Base-by-base conservation (phyloP, 305 asterid genomes). In the Fraxinus dipetala region DNA sequence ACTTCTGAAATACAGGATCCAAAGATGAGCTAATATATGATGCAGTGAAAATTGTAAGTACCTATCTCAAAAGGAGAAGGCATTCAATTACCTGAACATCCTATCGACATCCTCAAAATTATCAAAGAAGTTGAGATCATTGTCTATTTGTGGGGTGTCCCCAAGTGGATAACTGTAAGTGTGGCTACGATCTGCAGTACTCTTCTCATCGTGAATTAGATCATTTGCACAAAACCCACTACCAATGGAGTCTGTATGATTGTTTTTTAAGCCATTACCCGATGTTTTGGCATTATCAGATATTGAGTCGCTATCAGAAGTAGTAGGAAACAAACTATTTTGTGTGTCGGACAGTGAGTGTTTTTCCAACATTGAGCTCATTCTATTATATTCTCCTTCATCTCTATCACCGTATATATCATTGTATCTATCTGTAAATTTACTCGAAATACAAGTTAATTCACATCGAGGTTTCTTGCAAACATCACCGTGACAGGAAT, bases 61-160 rank as follows among this genome's bases (percentile, higher is more conserved):
- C 35, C 43, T 8, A 59, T 51, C 45, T 28, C 51, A 51, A 83
- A 76, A 48, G 43, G 63, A 72, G 77, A 75, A 79, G 72, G 26
- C 76, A 28, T 79, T 72, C 34, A 73, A 74, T 87, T 92, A 93
- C 98, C 97, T 88, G 76, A 94, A 90, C 90, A 94, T 91, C 85
- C 85, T 85, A 85, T 92, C 98, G 63, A 93, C 92, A 85, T 91
- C 98, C 65, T 94, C 98, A 77, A 94, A 93, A 79, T 85, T 86
- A 78, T 82, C 92, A 45, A 93, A 86, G 87, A 89, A 89, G 84
- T 82, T 80, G 75, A 88, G 84, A 86, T 85, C 89, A 82, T 76
- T 84, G 78, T 84, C 89, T 22, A 90, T 70, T 80, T 83, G 93
- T 80, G 89, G 78, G 35, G 87, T 79, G 51, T 86, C 92, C 76